Evolutionary conservation across 2,329 filamentous ascomycete genomes (phyloP).

Genomic region (Chrysosporium queenslandicum): DNA sequence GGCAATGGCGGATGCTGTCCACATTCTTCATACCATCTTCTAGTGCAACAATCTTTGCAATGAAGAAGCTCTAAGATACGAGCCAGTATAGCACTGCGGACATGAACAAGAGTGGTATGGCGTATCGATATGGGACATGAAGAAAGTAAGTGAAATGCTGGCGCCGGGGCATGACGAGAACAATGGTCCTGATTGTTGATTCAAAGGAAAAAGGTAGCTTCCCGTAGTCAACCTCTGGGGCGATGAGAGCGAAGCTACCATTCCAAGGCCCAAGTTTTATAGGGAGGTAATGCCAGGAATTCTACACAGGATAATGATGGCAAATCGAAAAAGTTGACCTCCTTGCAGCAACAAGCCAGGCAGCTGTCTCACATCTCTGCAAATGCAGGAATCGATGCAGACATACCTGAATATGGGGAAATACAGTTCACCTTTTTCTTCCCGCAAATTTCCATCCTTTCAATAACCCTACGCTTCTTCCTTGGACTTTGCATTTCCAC

Average conservation of each 20-base stretch:
- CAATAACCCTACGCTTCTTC: background rate
- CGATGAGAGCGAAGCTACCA: background rate
- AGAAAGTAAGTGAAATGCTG: conserved; percentile 41
- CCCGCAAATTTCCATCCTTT: background rate
- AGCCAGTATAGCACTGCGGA: conserved; percentile 41
- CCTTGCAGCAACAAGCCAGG: background rate
- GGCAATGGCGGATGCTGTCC: conserved; percentile 18
- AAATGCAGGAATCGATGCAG: background rate
- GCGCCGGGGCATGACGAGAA: conserved; percentile 28
- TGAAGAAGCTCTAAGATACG: conserved; percentile 40
- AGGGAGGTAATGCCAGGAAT: no score
- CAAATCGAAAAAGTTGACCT: background rate
- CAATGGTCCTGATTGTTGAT: background rate
- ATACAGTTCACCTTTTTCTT: background rate
- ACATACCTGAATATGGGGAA: background rate
- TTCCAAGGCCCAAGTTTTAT: conserved; percentile 8
- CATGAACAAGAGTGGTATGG: conserved; percentile 31
- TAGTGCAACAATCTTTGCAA: conserved; percentile 29
- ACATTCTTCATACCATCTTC: conserved; percentile 13
- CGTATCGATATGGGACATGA: conserved; percentile 39
- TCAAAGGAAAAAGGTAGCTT: background rate
- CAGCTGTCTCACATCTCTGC: background rate
- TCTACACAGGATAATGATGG: no score
- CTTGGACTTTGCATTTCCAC: background rate
- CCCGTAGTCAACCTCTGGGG: background rate